Conservation (phyloP, 1,139 yeast genomes). For the Kazachstania sp. region DNA sequence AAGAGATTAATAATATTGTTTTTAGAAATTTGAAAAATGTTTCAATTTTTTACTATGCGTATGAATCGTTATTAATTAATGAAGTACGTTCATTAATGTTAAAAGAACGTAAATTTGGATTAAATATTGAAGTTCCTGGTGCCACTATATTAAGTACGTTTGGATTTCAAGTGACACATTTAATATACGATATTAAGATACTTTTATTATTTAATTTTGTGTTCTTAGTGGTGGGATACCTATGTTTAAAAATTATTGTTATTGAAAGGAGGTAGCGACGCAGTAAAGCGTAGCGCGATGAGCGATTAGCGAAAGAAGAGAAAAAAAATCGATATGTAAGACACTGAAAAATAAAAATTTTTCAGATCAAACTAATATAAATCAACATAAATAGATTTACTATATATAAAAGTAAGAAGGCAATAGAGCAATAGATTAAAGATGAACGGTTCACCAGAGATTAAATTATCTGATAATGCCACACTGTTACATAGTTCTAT, state of each 20-base stretch:
- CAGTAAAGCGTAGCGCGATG: slow-evolving; percentile 4
- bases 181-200: slow-evolving; percentile 53
- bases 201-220: slow-evolving; percentile 43
- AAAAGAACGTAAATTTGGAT: slow-evolving; percentile 82
- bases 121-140: slow-evolving; percentile 96
- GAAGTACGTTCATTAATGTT: slow-evolving; percentile 85
- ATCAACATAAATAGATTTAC: too few relatives aligned
- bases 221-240: slow-evolving; percentile 61
- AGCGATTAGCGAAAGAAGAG: neutral
- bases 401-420: too few relatives aligned
- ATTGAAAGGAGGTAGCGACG: slow-evolving; percentile 75
- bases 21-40: slow-evolving; percentile 75
- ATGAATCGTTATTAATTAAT: slow-evolving; percentile 83
- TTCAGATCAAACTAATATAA: too few relatives aligned
- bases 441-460: too few relatives aligned
- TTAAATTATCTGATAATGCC: slow-evolving; percentile 39
- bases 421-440: too few relatives aligned
- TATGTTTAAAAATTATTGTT: slow-evolving; percentile 63
- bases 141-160: slow-evolving; percentile 92
- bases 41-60: slow-evolving; percentile 90
- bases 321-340: neutral
- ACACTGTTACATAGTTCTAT: slow-evolving; percentile 49
- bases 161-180: slow-evolving; percentile 80
- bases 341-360: too few relatives aligned
- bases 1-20: slow-evolving; percentile 36